Conservation (phyloP, 257 asterid genomes). For the Rehmannia glutinosa region DNA sequence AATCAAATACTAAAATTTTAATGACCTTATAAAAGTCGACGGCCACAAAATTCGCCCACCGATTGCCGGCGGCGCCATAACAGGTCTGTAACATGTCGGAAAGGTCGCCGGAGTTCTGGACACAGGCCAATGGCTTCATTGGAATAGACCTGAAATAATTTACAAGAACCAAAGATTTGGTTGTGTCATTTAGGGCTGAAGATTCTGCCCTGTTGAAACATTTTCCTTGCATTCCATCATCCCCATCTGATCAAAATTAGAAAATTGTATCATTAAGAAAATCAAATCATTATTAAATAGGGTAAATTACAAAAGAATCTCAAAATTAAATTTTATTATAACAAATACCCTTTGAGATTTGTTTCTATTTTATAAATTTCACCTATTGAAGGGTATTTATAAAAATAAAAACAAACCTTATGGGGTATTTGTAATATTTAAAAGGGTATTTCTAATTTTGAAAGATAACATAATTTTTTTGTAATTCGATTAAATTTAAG, state of each 20-base stretch:
- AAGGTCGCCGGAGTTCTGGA: constrained; percentile 59
- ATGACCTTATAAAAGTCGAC: constrained; percentile 77
- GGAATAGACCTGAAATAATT: constrained; percentile 66
- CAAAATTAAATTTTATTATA: too few relatives aligned
- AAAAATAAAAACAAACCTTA: too few relatives aligned
- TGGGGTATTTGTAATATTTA: too few relatives aligned
- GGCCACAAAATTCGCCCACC: constrained; percentile 83
- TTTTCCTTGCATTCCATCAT: constrained; percentile 71
- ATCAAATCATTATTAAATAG: neutral
- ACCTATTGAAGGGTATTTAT: too few relatives aligned
- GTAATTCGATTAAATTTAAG: too few relatives aligned
- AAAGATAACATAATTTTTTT: too few relatives aligned
- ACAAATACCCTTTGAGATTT: too few relatives aligned
- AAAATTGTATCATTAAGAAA: too few relatives aligned
- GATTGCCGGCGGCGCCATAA: constrained; percentile 47
- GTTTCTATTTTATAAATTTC: too few relatives aligned
- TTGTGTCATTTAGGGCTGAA: constrained; percentile 48
- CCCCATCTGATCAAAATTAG: constrained; percentile 50
- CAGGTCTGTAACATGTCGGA: constrained; percentile 58
- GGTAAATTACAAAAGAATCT: too few relatives aligned
- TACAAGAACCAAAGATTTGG: constrained; percentile 58
- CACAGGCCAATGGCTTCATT: constrained; percentile 49
- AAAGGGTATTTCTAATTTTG: too few relatives aligned
- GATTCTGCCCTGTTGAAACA: constrained; percentile 75
- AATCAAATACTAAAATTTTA: neutral